A percentile compares a stretch with the other conserved stretches of the same genome.
phyloP scores from a whole-genome alignment of 2,329 filamentous ascomycete species.

The Blumeria hordei region DNA sequence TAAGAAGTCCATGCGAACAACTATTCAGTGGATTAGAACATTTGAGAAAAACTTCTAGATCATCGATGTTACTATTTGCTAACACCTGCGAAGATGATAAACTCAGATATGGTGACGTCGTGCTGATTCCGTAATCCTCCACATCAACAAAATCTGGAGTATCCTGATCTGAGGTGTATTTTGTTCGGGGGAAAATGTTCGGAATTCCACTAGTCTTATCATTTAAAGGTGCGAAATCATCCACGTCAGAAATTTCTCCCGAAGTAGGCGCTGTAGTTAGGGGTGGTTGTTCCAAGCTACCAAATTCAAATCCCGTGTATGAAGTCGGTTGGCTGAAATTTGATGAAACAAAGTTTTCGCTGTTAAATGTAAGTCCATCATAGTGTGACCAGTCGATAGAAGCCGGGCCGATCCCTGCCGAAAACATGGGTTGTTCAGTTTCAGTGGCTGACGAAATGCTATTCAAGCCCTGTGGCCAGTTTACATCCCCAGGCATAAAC shows the following conservation, averaged over 20 bases:
- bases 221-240: constrained; percentile 24
- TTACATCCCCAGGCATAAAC: constrained; percentile 25
- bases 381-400: constrained; percentile 30
- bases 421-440: constrained; percentile 30
- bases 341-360: constrained; percentile 25
- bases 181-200: too few species aligned
- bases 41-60: constrained; percentile 31
- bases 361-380: constrained; percentile 25
- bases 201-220: too few species aligned
- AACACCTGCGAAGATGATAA: constrained; percentile 23
- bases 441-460: constrained; percentile 25
- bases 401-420: constrained; percentile 32
- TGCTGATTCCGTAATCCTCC: constrained; percentile 25
- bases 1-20: constrained; percentile 6
- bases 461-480: constrained; percentile 22
- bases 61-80: constrained; percentile 20
- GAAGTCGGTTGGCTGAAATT: constrained; percentile 30
- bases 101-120: constrained; percentile 23
- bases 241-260: constrained; percentile 42
- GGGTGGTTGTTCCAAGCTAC: constrained; percentile 28
- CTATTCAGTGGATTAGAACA: constrained; percentile 6
- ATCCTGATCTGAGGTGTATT: constrained; percentile 14
- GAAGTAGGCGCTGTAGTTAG: constrained; percentile 36
- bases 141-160: constrained; percentile 17
- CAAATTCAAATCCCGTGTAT: constrained; percentile 29